Evolutionary conservation across 345 rosid species (phyloP), one percentile per base, ranked within the genome.

Genomic region (Limnanthes douglasii): DNA sequence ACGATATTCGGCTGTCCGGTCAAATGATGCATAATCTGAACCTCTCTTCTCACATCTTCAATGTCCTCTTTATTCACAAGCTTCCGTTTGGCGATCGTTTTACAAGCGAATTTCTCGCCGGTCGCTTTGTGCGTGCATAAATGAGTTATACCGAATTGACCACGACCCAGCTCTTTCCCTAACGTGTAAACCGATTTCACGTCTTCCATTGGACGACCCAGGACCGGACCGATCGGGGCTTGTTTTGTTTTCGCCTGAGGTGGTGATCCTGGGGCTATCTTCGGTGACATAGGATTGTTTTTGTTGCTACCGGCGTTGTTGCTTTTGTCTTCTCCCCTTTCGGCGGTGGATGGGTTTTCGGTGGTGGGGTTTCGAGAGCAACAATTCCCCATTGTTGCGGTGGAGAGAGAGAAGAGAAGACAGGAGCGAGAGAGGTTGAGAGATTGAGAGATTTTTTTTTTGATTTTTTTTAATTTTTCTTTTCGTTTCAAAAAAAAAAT

Each of bases 201-300:
- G 15, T 86, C 97, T 39, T 78, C 97, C 97, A 86, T 83, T 0
- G 86, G 97, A 1, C 97, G 70, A 29, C 93, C 95, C 27, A 86
- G 52, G 21, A 86, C 97, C 0, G 85, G 60, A 0, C 97, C 97
- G 2, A 73, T 65, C 0, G 79, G 56, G 0, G 62, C 41, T 1
- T 59, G 54, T 58, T 70, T 70, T 23, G 63, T 31, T 19, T 33
- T 56, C n/a, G 61, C 49, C 11, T 47, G 39, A 5, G 70, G 47
- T 18, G 68, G 20, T 1, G 66, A 41, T 30, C 27, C 60, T 4
- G 50, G 66, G 18, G 45, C 46, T 51, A 0, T 54, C 39, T 8
- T 27, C 5, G 46, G 43, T 32, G 9, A 44, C 38, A 19, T 35
- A 1, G 45, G 36, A 18, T 49, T 38, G 50, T 46, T 46, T 8